Percentiles rank a stretch among this genome's conserved stretches.
These are phyloP conservation scores for Thuja plicata DNA, from an alignment of 83 land plant genomes.

Conservation along the genomic window DNA sequence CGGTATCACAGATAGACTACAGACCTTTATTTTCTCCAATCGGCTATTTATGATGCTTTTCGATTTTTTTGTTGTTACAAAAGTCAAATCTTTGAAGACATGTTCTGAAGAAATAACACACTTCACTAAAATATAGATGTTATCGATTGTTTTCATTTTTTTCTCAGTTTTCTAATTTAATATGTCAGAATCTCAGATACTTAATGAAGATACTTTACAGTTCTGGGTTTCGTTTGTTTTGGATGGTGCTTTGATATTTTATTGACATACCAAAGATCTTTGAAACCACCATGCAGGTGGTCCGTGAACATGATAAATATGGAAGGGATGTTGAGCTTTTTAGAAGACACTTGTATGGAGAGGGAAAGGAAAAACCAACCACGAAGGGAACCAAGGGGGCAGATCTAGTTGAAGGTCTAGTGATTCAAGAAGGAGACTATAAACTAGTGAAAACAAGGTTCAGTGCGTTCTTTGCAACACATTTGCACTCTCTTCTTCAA, in stretches of 20 bases:
- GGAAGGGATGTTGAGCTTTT: constrained; percentile 95
- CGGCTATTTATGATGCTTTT: background rate
- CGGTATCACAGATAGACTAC: background rate
- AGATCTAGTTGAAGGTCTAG: constrained; percentile 78
- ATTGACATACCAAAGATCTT: background rate
- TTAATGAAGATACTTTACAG: background rate
- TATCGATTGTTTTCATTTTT: background rate
- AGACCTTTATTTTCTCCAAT: background rate
- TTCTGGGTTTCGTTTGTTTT: background rate
- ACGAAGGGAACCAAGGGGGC: constrained; percentile 73
- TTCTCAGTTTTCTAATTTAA: background rate
- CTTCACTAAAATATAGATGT: background rate
- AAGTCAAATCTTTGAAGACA: background rate
- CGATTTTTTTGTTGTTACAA: background rate
- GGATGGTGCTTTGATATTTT: background rate
- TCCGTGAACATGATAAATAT: constrained; percentile 80
- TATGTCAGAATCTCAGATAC: background rate
- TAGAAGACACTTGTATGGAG: constrained; percentile 61
- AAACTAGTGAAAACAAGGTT: constrained; percentile 81
- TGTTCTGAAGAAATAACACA: background rate
- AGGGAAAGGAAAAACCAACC: constrained; percentile 60
- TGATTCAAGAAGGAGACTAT: constrained; percentile 61
- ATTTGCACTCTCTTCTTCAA: constrained; percentile 73
- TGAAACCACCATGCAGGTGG: constrained; percentile 49
- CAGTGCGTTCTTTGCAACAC: constrained; percentile 93